Base-by-base conservation (phyloP, 179 eudicot species). In the Spergularia azorica region DNA sequence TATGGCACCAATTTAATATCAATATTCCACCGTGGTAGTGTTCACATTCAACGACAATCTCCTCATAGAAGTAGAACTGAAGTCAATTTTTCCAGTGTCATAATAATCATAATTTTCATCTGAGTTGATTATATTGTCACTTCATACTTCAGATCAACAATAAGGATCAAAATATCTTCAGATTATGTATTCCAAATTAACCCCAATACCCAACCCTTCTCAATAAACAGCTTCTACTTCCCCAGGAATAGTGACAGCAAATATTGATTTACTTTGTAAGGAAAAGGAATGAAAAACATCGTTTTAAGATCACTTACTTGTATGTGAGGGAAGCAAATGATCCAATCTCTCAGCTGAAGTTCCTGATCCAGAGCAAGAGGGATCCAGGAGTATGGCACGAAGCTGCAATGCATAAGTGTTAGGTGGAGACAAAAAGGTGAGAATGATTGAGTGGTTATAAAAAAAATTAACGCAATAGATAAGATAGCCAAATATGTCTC, bases 291-390 rank as follows among this genome's bases (percentile, higher is more conserved):
- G 51, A 8, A 15, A 50, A 75, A 50, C 1, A 16, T 15, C 21
- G 3, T 12, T 26, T 12, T 38, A 1, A 21, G 38, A 58, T 65
- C 67, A 78, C 75, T 68, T 66, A 91, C 97, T 88, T 60, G 15
- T 83, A 83, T 84, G 80, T 61, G 99, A 96, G 71, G 99, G 99
- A 20, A 96, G 97, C 63, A 96, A 81, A 84, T 96, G 89, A 87
- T 96, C 99, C 78, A 96, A 74, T 89, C 99, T 91, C 15, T 92
- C 89, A 66, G 90, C 88, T 79, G 87, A 86, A 73, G 98, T 96
- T 83, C 99, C 99, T 61, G 98, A 96, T 79, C 99, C 99, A 77
- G 99, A 96, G 88, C 99, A 96, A 72, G 99, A 96, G 73, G 99
- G 99, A 84, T 96, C 99, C 75, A 96, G 85, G 70, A 96, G 95